These are phyloP conservation scores for Sequoiadendron giganteum DNA, from an alignment of 75 land plant genomes.

Conservation along the genomic window DNA sequence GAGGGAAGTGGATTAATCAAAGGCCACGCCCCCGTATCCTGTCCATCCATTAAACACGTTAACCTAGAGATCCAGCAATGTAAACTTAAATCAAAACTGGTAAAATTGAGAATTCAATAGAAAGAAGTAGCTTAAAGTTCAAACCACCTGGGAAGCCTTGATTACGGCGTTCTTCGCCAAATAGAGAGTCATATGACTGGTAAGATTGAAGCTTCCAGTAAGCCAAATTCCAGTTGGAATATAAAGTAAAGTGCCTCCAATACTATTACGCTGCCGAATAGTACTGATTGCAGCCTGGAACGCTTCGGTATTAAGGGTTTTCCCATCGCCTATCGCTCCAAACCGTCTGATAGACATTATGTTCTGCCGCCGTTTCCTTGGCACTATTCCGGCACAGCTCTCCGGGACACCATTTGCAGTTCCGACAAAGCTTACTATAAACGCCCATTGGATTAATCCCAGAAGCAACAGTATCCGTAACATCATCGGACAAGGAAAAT, in stretches of 20 bases:
- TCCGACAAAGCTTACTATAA: background rate
- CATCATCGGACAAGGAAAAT: background rate
- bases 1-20: constrained; percentile 76
- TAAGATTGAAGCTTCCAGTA: constrained; percentile 81
- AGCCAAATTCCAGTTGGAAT: constrained; percentile 82
- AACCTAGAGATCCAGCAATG: background rate
- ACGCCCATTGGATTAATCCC: background rate
- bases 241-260: constrained; percentile 78
- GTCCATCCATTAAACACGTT: constrained; percentile 3
- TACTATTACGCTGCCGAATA: constrained; percentile 32
- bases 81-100: background rate
- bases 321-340: constrained; percentile 77
- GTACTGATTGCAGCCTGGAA: constrained; percentile 55
- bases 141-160: constrained; percentile 71
- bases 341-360: constrained; percentile 53
- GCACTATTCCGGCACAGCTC: constrained; percentile 56
- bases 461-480: background rate
- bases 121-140: background rate
- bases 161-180: constrained; percentile 75
- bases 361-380: constrained; percentile 34
- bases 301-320: constrained; percentile 61
- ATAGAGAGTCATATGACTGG: constrained; percentile 87
- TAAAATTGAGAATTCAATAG: background rate
- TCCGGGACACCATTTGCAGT: background rate
- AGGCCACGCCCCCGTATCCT: constrained; percentile 73